Evolutionary conservation across 805 yeast species (phyloP), one percentile per base, ranked within the genome.

Genomic region (Barnettozyma populi): DNA sequence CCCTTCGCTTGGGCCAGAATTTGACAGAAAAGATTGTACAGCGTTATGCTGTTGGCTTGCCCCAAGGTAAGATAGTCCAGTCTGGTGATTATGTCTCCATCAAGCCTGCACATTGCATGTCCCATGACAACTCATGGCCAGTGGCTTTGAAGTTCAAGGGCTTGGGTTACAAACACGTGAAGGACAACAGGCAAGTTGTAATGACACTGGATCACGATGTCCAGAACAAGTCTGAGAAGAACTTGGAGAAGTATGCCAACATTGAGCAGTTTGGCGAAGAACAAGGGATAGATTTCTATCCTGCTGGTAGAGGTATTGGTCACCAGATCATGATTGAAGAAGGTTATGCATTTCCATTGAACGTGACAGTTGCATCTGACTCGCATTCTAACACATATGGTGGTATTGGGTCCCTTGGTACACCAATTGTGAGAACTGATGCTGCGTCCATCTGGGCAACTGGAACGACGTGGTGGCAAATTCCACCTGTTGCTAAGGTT

Each of bases 381-480:
- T 90, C 97, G 5, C 99, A 94, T 67, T 90, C 97, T 10, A 94
- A 94, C 66, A 94, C 97, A 34, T 94, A 94, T 63, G 99, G 99
- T 57, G 99, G 99, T 62, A 74, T 94, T 42, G 98, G 98, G 18
- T 74, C 96, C 20, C 72, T 94, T 49, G 99, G 99, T 45, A 95
- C 99, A 3, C 98, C 99, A 9, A 86, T 94, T 47, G 99, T 94
- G 48, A 80, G 99, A 68, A 94, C 99, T 0, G 99, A 94, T 68
- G 99, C 98, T 20, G 99, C 99, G 4, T 81, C 97, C 9, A 92
- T 94, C 55, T 94, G 99, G 99, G 98, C 99, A 11, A 94, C 99
- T 0, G 98, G 98, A 36, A 95, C 90, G 70, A 94, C 99, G 4
- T 94, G 99, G 99, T 94, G 99, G 99, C 99, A 95, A 78, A 88